phyloP scores from a whole-genome alignment of 805 yeast species.

The Suhomyces prunicola region DNA sequence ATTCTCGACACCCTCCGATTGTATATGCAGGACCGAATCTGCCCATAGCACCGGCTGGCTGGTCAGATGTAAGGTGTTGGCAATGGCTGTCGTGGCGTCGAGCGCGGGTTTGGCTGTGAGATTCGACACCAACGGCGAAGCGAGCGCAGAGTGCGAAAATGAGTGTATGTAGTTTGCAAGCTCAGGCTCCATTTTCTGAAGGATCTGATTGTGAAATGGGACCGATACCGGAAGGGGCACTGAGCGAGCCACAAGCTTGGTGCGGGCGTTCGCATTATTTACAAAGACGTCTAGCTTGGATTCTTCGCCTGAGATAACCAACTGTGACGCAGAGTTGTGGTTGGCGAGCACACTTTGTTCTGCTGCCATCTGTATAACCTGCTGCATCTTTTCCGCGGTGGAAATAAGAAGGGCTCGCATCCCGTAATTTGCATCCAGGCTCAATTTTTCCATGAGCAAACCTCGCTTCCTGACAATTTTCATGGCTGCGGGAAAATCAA shows the following conservation, averaged over 20 bases:
- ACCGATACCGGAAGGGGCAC: slow-evolving; percentile 42
- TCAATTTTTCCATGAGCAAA: slow-evolving; percentile 34
- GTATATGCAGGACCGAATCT: slow-evolving; percentile 24
- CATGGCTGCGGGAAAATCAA: slow-evolving; percentile 35
- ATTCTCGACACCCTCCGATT: slow-evolving; percentile 13
- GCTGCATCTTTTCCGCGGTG: neutral
- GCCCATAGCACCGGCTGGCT: slow-evolving; percentile 46
- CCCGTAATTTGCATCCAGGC: neutral
- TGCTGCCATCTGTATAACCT: slow-evolving; percentile 1
- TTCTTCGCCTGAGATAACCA: slow-evolving; percentile 44
- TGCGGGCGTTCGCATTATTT: slow-evolving; percentile 7
- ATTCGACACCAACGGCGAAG: slow-evolving; percentile 39
- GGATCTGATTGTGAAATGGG: slow-evolving; percentile 48
- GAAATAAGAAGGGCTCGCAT: slow-evolving; percentile 11
- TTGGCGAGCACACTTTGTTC: slow-evolving; percentile 40
- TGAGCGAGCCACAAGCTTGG: slow-evolving; percentile 21
- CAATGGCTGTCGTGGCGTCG: slow-evolving; percentile 21
- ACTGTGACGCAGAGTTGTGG: slow-evolving; percentile 41
- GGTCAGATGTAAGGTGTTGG: slow-evolving; percentile 36
- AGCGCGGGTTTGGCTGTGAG: slow-evolving; percentile 25
- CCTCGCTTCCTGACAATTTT: slow-evolving; percentile 45
- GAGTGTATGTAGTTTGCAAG: slow-evolving; percentile 21
- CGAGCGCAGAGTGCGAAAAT: slow-evolving; percentile 5
- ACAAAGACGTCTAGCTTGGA: slow-evolving; percentile 22
- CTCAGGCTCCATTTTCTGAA: slow-evolving; percentile 35